Evolutionary conservation across 331 rosid species (phyloP), one percentile per base, ranked within the genome.

Genomic region (Saraca asoca): DNA sequence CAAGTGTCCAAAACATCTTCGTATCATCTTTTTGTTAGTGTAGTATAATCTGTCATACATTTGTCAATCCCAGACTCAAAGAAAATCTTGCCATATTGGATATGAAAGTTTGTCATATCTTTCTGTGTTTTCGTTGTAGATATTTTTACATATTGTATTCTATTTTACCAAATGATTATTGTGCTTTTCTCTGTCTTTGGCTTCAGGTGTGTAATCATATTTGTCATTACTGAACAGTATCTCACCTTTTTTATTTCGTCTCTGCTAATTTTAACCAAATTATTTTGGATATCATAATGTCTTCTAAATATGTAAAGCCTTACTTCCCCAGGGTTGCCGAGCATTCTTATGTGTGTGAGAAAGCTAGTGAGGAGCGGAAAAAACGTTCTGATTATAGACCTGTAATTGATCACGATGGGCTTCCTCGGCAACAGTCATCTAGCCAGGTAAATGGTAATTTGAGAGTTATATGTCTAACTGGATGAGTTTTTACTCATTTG

Each of bases 361-460:
- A 79, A 75, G 97, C 97, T 52, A 69, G 69, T 33, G 89, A 88
- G 75, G 96, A 90, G 74, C 77, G 97, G 66, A 71, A 64, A 19
- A 79, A 64, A 46, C 90, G 88, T 11, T 64, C 66, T 51, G 71
- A 81, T 66, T 90, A 90, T 81, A 85, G 80, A 68, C 88, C 97
- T 57, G 62, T 93, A 70, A 78, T 93, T 81, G 98, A 90, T 58
- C 87, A 88, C 71, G 98, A 93, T 66, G 85, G 95, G 43, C 73
- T 93, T 58, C 91, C 80, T 62, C 81, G 74, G 58, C 90, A 80
- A 37, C 71, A 51, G 68, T 71, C 78, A 39, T 57, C 61, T 48
- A 68, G 72, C 51, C 85, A 78, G 98, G 97, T 93, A 87, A 45
- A 46, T 42, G 98, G 97, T 93, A 87, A 45, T 51, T 42, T 19